phyloP scores from a whole-genome alignment of 2,329 filamentous ascomycete species.

The Teratosphaeriaceae sp. region DNA sequence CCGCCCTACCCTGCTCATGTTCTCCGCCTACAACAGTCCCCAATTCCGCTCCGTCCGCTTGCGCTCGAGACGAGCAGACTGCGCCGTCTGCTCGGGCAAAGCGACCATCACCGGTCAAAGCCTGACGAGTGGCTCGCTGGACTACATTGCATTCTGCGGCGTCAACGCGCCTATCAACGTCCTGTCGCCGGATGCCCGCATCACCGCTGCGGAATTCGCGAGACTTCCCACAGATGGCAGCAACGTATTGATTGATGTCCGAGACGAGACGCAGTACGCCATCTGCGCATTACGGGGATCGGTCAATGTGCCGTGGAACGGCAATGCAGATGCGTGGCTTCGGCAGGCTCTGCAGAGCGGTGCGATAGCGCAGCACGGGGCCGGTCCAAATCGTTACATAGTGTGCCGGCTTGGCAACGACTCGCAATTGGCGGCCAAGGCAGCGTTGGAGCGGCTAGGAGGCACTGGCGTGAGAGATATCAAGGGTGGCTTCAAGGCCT shows the following conservation, averaged over 20 bases:
- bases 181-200: slow-evolving; percentile 58
- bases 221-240: slow-evolving; percentile 20
- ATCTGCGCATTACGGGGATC: slow-evolving; percentile 71
- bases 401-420: slow-evolving; percentile 73
- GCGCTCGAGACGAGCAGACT: slow-evolving; percentile 60
- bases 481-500: slow-evolving; percentile 62
- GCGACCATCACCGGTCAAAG: slow-evolving; percentile 57
- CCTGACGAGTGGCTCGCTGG: slow-evolving; percentile 59
- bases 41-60: slow-evolving; percentile 71
- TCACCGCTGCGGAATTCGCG: slow-evolving; percentile 59
- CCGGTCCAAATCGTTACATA: slow-evolving; percentile 44
- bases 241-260: slow-evolving; percentile 70
- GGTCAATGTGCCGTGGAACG: slow-evolving; percentile 66
- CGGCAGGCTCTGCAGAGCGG: slow-evolving; percentile 19
- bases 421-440: slow-evolving; percentile 62
- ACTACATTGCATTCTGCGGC: slow-evolving; percentile 86
- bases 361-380: slow-evolving; percentile 35
- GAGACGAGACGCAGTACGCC: slow-evolving; percentile 77
- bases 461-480: slow-evolving; percentile 64
- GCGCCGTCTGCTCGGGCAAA: slow-evolving; percentile 66
- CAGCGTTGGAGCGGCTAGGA: slow-evolving; percentile 56
- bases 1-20: slow-evolving; percentile 43
- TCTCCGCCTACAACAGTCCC: slow-evolving; percentile 47
- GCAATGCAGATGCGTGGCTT: slow-evolving; percentile 32
- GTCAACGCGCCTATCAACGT: slow-evolving; percentile 48